A percentile compares a stretch with the other conserved stretches of the same genome.
Conservation (phyloP, 495 filamentous ascomycete species). For the Aspergillus kassunensis region DNA sequence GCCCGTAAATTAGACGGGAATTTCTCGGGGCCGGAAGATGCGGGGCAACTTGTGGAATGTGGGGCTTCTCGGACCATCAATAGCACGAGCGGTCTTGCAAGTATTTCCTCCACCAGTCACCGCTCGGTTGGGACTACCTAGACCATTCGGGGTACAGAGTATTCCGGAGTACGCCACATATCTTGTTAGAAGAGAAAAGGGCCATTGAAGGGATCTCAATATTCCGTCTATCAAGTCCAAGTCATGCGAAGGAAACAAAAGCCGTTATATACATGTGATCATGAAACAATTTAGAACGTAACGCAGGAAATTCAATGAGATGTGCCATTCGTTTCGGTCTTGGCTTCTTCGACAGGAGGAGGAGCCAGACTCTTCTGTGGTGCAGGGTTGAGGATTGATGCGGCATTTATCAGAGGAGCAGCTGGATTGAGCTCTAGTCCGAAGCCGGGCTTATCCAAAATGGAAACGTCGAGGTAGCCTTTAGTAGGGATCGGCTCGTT, state of each 20-base stretch:
- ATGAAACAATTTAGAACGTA: background rate
- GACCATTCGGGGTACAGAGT: too few relatives aligned
- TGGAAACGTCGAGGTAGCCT: conserved; percentile 70
- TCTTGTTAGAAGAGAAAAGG: background rate
- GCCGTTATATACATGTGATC: conserved; percentile 6
- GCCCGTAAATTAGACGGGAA: too few relatives aligned
- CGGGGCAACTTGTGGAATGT: too few relatives aligned
- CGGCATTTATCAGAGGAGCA: conserved; percentile 72
- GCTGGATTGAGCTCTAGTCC: conserved; percentile 79
- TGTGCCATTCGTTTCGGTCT: conserved; percentile 26
- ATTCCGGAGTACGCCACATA: background rate
- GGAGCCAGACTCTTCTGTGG: conserved; percentile 57
- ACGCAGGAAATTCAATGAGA: background rate
- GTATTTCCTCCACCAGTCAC: conserved; percentile 2
- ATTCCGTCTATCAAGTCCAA: conserved; percentile 5
- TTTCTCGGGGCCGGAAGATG: too few relatives aligned
- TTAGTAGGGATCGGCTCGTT: conserved; percentile 86
- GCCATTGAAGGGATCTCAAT: background rate
- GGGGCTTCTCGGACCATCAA: too few relatives aligned
- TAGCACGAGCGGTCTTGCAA: too few relatives aligned
- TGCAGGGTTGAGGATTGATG: conserved; percentile 66
- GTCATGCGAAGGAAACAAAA: background rate
- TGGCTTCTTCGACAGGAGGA: conserved; percentile 31
- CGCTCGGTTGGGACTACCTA: too few relatives aligned
- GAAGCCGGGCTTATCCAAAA: conserved; percentile 87